Evolutionary conservation across 2,329 filamentous ascomycete genomes (phyloP), one percentile per base, ranked within the genome.

Genomic region (Phialemonium atrogriseum): DNA sequence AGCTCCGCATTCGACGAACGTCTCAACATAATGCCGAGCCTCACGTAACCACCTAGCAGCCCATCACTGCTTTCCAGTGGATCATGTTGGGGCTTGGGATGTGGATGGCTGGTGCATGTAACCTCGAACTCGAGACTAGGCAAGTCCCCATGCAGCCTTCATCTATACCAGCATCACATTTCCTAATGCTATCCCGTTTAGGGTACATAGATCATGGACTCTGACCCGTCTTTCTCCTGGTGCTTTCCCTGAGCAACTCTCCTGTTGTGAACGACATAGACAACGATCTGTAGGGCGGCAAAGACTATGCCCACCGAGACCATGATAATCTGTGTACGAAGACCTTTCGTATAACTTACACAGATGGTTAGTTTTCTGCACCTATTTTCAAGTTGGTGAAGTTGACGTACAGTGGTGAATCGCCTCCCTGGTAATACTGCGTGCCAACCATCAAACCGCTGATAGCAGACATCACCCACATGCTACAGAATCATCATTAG

Each of bases 371-470:
- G 8, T 30, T 21, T 17, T 28, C 15, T 10, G 7, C 10, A 11
- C 7, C 15, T 7, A 18, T 13, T 16, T 13, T 7, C 24, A 17
- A 15, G 12, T 11, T 7, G 17, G 10, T 22, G 10, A 13, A 11
- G 21, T 13, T 10, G 9, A 32, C 37, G 28, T 42, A 46, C 19
- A 37, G 35, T 8, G 45, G 45, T 23, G 30, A 25, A 25, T 49
- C 45, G 6, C 30, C 33, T 12, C 33, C 42, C 27, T 38, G 36
- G 24, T 46, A 48, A 29, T 45, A 46, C 32, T 48, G 45, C 4
- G 47, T 42, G 12, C 47, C 47, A 16, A 41, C 43, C 40, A 48
- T 47, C n/a, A 46, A 30, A 5, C 44, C 45, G 13, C 35, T 44
- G 24, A 45, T 49, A n/a, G 47, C 44, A 7, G 34, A 37, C 36